Conservation (phyloP, 805 yeast genomes). For the Scheffersomyces stipitis region DNA sequence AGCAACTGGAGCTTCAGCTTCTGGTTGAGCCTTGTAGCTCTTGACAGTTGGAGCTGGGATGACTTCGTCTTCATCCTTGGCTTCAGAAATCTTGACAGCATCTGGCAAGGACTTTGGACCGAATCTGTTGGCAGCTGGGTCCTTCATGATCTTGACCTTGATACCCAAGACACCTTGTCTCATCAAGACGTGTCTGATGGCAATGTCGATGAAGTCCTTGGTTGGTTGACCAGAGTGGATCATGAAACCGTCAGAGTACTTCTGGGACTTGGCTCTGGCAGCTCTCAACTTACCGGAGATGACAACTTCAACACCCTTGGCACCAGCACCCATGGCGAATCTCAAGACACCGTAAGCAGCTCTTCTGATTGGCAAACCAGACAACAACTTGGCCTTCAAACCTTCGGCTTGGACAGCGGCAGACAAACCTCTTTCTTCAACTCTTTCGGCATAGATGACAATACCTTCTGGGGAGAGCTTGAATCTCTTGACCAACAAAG, state of each 20-base stretch:
- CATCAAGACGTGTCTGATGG: conserved; percentile 99
- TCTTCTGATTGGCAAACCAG: conserved; percentile 99
- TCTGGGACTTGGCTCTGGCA: conserved; percentile 99
- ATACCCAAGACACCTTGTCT: conserved; percentile 99
- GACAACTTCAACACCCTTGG: conserved; percentile 99
- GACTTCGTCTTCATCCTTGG: conserved; percentile 85
- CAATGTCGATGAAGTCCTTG: conserved; percentile 96
- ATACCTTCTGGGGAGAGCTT: conserved; percentile 90
- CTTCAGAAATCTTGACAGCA: conserved; percentile 87
- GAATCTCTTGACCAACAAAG: conserved; percentile 98
- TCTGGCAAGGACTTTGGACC: conserved; percentile 96
- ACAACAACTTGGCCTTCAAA: conserved; percentile 93
- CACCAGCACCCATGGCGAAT: conserved; percentile 99
- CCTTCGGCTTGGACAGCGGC: conserved; percentile 99
- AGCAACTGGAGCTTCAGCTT: conserved; percentile 23
- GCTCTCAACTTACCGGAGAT: conserved; percentile 99
- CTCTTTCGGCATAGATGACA: conserved; percentile 97
- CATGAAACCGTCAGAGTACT: conserved; percentile 99
- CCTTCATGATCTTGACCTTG: conserved; percentile 99
- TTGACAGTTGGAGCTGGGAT: conserved; percentile 80
- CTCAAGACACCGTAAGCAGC: conserved; percentile 99
- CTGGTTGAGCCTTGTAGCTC: conserved; percentile 57
- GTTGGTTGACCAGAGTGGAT: conserved; percentile 99
- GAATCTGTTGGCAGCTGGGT: conserved; percentile 81
- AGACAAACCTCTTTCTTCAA: conserved; percentile 98